Percentiles rank a stretch among this genome's conserved stretches.
Conservation (phyloP, 108 stramenopile genomes). For the Epithemia pelagica region DNA sequence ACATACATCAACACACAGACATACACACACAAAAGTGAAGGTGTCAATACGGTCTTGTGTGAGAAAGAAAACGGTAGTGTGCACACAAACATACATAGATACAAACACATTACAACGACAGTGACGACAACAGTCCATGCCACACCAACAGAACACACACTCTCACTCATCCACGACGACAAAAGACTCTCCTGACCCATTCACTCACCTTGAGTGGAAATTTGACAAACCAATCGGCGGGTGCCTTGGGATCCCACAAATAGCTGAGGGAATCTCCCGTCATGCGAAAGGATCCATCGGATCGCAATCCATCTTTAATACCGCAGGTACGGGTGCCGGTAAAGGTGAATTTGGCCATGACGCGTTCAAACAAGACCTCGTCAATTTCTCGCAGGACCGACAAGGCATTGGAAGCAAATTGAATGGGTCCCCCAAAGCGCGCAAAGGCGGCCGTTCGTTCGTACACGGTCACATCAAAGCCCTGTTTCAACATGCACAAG, state of each 20-base stretch:
- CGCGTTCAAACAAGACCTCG: slow-evolving; percentile 72
- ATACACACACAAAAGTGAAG: too few species aligned
- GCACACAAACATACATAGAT: too few species aligned
- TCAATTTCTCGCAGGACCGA: slow-evolving; percentile 92
- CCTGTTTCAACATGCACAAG: slow-evolving; percentile 86
- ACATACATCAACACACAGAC: too few species aligned
- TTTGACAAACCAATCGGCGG: slow-evolving; percentile 94
- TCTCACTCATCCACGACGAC: too few species aligned
- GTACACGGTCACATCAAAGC: slow-evolving; percentile 93
- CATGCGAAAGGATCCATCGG: slow-evolving; percentile 84
- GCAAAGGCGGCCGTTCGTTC: slow-evolving; percentile 92
- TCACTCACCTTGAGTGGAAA: slow-evolving; percentile 83
- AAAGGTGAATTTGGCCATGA: slow-evolving; percentile 96
- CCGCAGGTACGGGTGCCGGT: slow-evolving; percentile 93
- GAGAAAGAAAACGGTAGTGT: too few species aligned
- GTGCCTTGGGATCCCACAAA: slow-evolving; percentile 72
- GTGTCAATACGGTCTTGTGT: not conserved
- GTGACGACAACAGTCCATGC: too few species aligned
- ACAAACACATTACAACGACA: too few species aligned
- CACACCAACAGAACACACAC: too few species aligned
- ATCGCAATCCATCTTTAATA: slow-evolving; percentile 91
- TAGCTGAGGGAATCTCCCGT: slow-evolving; percentile 78
- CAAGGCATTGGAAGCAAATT: slow-evolving; percentile 94
- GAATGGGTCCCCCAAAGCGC: slow-evolving; percentile 96
- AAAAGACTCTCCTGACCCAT: too few species aligned